Base-by-base conservation (phyloP, 306 rosid genomes). In the Nissolia schottii region DNA sequence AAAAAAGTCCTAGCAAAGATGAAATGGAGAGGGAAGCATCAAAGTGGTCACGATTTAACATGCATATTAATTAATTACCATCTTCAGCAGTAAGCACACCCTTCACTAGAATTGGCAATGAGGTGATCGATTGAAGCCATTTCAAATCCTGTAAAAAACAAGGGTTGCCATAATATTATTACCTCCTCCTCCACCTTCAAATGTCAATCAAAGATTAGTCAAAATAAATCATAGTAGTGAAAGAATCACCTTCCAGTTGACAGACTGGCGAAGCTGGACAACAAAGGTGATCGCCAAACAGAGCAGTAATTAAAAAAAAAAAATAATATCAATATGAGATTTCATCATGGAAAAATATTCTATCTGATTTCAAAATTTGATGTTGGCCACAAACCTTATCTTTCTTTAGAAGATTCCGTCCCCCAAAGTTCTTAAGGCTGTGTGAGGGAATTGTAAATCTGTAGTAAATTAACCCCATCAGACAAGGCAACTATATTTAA, bases 101-200 rank as follows among this genome's bases (percentile, higher is more conserved):
- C 94, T 91, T 89, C 46, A 93, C 82, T 4, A 93, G 81, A 79
- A 93, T 91, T 64, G 98, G 98, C 79, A 93, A 58, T 38, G 84
- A 60, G 45, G 98, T 93, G 69, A 93, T 93, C 74, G 96, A 89
- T 82, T 87, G 96, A 63, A 93, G 96, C 98, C 98, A 93, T 71
- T 91, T 79, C 74, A 89, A 88, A 79, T 91, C 97, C 98, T 93
- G 90, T 7, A n/a, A n/a, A n/a, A n/a, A 20, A 78, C 58, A 74
- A 48, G 71, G 38, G 55, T 55, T 73, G 35, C 25, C 27, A 67
- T 4, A 61, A 28, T 62, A 51, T 67, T 63, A 78, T n/a, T n/a
- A n/a, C n/a, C n/a, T n/a, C n/a, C n/a, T n/a, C 20, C 73, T 49
- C 56, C 37, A 43, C 32, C 46, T 32, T 51, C 70, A 62, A n/a